Conservation (phyloP, 75 land plant species). For the Isoetes taiwanensis region DNA sequence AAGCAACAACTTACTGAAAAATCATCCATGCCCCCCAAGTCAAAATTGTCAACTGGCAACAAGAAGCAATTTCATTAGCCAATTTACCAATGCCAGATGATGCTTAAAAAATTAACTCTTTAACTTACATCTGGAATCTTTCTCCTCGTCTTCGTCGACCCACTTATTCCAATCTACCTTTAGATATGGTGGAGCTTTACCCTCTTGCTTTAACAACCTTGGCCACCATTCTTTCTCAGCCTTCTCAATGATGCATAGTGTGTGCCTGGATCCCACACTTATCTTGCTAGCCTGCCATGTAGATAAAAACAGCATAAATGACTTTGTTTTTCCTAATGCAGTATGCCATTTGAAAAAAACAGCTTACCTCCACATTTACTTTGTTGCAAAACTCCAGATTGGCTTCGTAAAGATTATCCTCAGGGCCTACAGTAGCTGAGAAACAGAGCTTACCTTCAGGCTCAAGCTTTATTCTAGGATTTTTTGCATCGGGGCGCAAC, state of each 20-base stretch:
- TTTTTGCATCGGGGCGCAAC: slow-evolving; percentile 73
- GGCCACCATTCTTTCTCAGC: slow-evolving; percentile 88
- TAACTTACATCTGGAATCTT: slow-evolving; percentile 22
- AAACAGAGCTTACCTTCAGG: slow-evolving; percentile 54
- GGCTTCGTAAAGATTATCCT: slow-evolving; percentile 30
- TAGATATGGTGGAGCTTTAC: slow-evolving; percentile 57
- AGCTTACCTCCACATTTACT: slow-evolving; percentile 41
- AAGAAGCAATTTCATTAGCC: too few relatives aligned
- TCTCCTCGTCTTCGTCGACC: slow-evolving; percentile 94
- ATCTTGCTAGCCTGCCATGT: slow-evolving; percentile 66
- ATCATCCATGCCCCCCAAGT: too few relatives aligned
- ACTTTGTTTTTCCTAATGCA: too few relatives aligned
- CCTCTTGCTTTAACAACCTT: slow-evolving; percentile 53
- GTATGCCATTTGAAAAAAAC: too few relatives aligned
- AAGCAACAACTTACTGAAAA: too few relatives aligned
- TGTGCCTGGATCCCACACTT: slow-evolving; percentile 54
- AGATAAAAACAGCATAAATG: too few relatives aligned
- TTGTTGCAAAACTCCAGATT: slow-evolving; percentile 39
- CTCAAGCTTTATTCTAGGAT: slow-evolving; percentile 48
- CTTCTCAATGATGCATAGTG: slow-evolving; percentile 62
- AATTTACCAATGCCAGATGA: too few relatives aligned
- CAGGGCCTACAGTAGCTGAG: slow-evolving; percentile 33
- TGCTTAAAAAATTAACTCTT: too few relatives aligned
- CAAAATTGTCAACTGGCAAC: too few relatives aligned
- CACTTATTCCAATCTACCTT: slow-evolving; percentile 94